Conservation (phyloP, 768 basidiomycete genomes). For the Hygrophorus pudorinus region DNA sequence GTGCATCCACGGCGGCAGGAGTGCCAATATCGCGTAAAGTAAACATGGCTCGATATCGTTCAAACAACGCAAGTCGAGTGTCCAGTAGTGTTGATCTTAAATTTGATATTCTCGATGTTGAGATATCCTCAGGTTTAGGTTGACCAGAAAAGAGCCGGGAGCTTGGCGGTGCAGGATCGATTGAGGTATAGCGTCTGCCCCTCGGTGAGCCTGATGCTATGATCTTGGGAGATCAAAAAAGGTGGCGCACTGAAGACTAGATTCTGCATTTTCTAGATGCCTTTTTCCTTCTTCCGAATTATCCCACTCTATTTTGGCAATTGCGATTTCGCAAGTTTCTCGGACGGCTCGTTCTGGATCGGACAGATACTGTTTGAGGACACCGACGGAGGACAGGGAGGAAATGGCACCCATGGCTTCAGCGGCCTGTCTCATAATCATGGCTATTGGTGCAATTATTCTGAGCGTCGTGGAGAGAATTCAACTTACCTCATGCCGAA, state of each 20-base stretch:
- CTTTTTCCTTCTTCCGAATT: constrained; percentile 60
- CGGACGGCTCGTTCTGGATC: constrained; percentile 71
- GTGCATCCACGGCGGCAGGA: constrained; percentile 75
- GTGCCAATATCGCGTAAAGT: constrained; percentile 90
- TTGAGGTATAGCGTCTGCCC: constrained; percentile 62
- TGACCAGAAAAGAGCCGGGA: constrained; percentile 50
- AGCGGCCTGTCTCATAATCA: constrained; percentile 56
- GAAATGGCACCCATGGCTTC: constrained; percentile 98
- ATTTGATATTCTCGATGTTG: constrained; percentile 35
- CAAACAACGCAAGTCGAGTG: constrained; percentile 63
- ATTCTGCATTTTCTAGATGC: constrained; percentile 24
- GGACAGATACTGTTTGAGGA: constrained; percentile 60
- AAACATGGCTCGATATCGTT: constrained; percentile 98
- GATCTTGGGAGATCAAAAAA: not conserved
- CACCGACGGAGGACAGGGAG: constrained; percentile 46
- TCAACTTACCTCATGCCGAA: constrained; percentile 78
- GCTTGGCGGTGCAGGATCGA: constrained; percentile 83
- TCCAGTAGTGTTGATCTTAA: constrained; percentile 62
- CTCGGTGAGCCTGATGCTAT: not conserved
- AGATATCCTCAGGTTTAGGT: constrained; percentile 40
- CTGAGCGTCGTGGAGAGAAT: not conserved
- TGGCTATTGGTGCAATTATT: not conserved
- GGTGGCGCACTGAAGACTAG: not conserved
- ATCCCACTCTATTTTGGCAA: constrained; percentile 93
- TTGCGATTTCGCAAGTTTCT: constrained; percentile 96